phyloP scores from a whole-genome alignment of 2,329 filamentous ascomycete species.

The Cryphonectria nitschkei region DNA sequence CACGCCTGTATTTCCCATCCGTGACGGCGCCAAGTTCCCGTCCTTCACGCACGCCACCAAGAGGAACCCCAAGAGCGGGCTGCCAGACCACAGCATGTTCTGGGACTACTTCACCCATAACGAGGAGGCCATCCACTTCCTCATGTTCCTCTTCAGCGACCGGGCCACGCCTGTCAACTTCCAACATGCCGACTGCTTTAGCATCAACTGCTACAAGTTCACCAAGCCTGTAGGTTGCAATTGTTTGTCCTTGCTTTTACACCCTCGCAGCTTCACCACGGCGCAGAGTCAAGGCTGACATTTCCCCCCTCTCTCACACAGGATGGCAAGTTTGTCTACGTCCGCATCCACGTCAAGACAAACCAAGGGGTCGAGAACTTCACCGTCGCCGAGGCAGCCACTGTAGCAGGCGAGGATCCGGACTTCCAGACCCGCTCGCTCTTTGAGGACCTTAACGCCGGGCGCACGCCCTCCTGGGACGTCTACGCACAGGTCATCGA shows the following conservation, averaged over 20 bases:
- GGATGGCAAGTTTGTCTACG: slow-evolving; percentile 28
- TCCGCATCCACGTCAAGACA: slow-evolving; percentile 29
- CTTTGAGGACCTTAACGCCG: slow-evolving; percentile 48
- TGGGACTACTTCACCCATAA: slow-evolving; percentile 42
- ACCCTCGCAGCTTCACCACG: background rate
- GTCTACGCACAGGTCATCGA: slow-evolving; percentile 59
- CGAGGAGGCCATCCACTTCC: slow-evolving; percentile 52
- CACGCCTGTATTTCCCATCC: slow-evolving; percentile 48
- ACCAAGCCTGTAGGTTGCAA: slow-evolving; percentile 36
- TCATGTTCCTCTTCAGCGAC: slow-evolving; percentile 57
- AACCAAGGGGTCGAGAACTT: slow-evolving; percentile 21
- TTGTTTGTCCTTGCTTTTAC: background rate
- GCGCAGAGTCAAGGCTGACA: background rate
- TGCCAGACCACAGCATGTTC: slow-evolving; percentile 28
- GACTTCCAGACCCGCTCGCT: slow-evolving; percentile 56
- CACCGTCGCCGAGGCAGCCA: slow-evolving; percentile 9
- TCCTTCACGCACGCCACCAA: slow-evolving; percentile 36
- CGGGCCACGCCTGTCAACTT: slow-evolving; percentile 52
- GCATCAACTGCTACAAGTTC: slow-evolving; percentile 53
- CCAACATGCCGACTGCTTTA: slow-evolving; percentile 50
- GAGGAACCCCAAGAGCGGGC: slow-evolving; percentile 12
- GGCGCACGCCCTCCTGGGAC: slow-evolving; percentile 54
- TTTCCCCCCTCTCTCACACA: background rate
- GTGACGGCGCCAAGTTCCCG: slow-evolving; percentile 53
- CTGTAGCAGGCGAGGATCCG: slow-evolving; percentile 38